Conservation (phyloP, 116 monocot genomes). For the Cymodocea nodosa region DNA sequence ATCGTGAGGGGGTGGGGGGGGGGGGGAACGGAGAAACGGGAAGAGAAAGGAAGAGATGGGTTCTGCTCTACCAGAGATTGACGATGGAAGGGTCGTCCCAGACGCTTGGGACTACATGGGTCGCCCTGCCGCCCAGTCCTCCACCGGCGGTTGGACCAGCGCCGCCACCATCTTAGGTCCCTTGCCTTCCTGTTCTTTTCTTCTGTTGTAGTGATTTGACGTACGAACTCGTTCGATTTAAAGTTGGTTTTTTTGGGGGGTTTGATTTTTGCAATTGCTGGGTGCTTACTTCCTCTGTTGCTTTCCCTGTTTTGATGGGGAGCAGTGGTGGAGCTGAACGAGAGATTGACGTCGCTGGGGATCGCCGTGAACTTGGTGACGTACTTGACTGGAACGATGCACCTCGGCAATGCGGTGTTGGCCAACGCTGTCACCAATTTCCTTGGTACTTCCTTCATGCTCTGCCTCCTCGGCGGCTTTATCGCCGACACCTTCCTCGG, state of each 20-base stretch:
- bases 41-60: conserved; percentile 1
- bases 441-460: conserved; percentile 80
- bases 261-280: too few species aligned
- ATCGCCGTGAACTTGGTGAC: conserved; percentile 84
- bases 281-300: neutral
- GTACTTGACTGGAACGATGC: conserved; percentile 83
- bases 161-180: conserved; percentile 68
- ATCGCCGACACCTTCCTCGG: conserved; percentile 84
- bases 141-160: conserved; percentile 65
- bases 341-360: conserved; percentile 74
- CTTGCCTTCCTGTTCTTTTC: neutral
- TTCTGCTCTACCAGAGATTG: conserved; percentile 22
- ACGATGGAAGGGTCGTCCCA: conserved; percentile 16
- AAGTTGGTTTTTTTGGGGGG: too few species aligned
- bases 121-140: conserved; percentile 33
- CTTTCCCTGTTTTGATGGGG: neutral
- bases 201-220: neutral
- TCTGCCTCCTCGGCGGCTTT: conserved; percentile 88
- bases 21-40: too few species aligned
- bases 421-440: conserved; percentile 93
- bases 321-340: conserved; percentile 61
- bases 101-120: conserved; percentile 82
- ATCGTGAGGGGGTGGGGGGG: too few species aligned
- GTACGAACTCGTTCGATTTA: too few species aligned
- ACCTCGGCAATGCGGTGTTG: conserved; percentile 68